Evolutionary conservation across 305 asterid genomes (phyloP), one percentile per base, ranked within the genome.

Genomic region (Stenogyne calaminthoides): DNA sequence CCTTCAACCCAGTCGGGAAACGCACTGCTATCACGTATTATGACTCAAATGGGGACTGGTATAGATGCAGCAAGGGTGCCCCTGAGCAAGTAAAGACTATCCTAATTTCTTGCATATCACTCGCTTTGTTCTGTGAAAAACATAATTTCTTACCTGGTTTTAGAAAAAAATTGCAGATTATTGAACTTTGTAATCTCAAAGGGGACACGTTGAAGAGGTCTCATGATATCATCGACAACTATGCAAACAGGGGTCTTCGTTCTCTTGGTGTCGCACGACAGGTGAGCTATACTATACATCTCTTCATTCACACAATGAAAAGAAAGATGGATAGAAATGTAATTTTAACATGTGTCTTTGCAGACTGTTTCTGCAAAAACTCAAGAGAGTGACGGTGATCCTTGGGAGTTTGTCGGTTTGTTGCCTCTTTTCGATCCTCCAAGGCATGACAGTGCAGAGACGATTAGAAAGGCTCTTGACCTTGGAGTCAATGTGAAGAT

Each of bases 361-460:
- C 32, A 93, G 96, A 79, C 80, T 60, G 64, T 93, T 20, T 86
- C 87, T 1, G 97, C 90, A 68, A 87, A 86, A 69, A 74, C 70
- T 8, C 86, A 87, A 76, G 97, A 91, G 9, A 72, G 95, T 61
- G 67, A 71, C 1, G 97, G 98, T 16, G 83, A 42, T 29, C 84
- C 95, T 7, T 94, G 98, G 98, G 95, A 87, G 51, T 94, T 94
- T 40, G 82, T 87, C 2, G 98, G 97, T 3, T 78, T 93, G 85
- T 74, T 93, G 87, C 98, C 98, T 19, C 80, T 94, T 52, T 94
- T 94, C 62, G 98, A 94, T 70, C 98, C 98, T 60, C 98, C 98
- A 61, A 93, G 98, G 78, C 98, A 91, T 25, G 97, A 93, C 59
- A 93, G 98, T 80, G 98, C 97, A 16, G 98, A 94, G 84, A 94